Percentiles rank a stretch among this genome's conserved stretches.
These are phyloP conservation scores for Gastrodia elata DNA, from an alignment of 106 monocot species.

Conservation along the genomic window DNA sequence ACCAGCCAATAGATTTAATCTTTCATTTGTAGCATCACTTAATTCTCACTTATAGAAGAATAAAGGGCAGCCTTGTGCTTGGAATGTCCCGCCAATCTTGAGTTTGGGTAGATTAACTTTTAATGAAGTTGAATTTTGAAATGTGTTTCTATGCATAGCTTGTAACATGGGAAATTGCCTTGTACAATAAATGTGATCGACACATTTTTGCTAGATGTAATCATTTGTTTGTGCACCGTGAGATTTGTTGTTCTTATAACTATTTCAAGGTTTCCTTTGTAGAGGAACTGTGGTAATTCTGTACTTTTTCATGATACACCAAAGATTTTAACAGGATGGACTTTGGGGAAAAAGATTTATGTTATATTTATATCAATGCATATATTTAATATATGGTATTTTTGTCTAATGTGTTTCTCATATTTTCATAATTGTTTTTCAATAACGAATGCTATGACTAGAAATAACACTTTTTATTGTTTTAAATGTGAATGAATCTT, in stretches of 20 bases:
- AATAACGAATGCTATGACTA: not conserved
- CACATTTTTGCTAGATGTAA: not conserved
- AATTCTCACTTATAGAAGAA: no score
- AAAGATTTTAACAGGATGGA: not conserved
- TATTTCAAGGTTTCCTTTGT: not conserved
- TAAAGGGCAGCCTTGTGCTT: no score
- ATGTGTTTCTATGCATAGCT: no score
- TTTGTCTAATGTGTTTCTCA: not conserved
- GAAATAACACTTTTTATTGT: no score
- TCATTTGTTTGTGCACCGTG: not conserved
- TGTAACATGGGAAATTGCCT: no score
- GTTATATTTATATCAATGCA: not conserved
- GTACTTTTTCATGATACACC: not conserved
- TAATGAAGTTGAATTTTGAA: no score
- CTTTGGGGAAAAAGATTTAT: not conserved
- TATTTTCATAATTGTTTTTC: not conserved
- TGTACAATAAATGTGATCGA: no score
- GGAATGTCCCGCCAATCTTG: no score
- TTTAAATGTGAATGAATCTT: not conserved
- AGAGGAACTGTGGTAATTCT: not conserved
- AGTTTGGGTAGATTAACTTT: no score
- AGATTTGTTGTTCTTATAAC: not conserved
- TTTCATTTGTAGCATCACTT: no score
- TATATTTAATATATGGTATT: not conserved
- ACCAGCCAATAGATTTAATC: no score